phyloP scores from a whole-genome alignment of 108 stramenopile genomes.

The Conticribra guillardii region DNA sequence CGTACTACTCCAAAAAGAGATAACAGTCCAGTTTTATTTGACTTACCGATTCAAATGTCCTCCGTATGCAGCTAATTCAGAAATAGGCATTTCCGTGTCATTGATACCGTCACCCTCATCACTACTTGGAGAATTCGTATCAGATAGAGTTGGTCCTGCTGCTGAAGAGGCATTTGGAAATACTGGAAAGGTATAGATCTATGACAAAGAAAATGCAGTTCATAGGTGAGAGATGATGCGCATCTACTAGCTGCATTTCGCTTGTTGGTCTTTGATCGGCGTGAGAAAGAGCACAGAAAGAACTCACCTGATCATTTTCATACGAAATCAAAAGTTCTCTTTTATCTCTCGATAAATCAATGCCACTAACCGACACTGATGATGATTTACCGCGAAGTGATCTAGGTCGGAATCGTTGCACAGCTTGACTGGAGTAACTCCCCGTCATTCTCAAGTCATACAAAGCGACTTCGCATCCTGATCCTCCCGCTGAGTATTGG shows the following conservation, averaged over 20 bases:
- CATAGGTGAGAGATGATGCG: no score
- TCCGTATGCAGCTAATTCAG: slow-evolving; percentile 68
- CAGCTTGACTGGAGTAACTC: slow-evolving; percentile 25
- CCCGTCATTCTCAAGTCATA: slow-evolving; percentile 83
- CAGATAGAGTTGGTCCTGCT: slow-evolving; percentile 54
- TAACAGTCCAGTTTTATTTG: slow-evolving; percentile 70
- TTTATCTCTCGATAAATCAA: slow-evolving; percentile 72
- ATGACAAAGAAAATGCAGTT: no score
- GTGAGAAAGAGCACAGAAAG: no score
- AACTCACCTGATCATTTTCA: slow-evolving; percentile 70
- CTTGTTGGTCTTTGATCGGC: no score
- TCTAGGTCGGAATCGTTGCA: slow-evolving; percentile 62
- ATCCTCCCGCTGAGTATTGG: slow-evolving; percentile 53
- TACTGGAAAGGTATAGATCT: slow-evolving; percentile 78
- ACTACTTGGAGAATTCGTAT: slow-evolving; percentile 23
- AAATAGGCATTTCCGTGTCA: slow-evolving; percentile 25
- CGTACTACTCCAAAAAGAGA: no score
- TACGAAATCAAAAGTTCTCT: slow-evolving; percentile 77
- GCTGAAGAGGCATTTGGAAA: slow-evolving; percentile 50
- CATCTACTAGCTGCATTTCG: no score
- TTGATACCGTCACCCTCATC: neutral
- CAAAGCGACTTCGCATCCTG: slow-evolving; percentile 60
- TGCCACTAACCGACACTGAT: slow-evolving; percentile 74
- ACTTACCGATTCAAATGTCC: slow-evolving; percentile 85
- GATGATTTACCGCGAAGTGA: slow-evolving; percentile 25